phyloP scores from a whole-genome alignment of 805 yeast genomes.

The Zygosaccharomyces lentus region DNA sequence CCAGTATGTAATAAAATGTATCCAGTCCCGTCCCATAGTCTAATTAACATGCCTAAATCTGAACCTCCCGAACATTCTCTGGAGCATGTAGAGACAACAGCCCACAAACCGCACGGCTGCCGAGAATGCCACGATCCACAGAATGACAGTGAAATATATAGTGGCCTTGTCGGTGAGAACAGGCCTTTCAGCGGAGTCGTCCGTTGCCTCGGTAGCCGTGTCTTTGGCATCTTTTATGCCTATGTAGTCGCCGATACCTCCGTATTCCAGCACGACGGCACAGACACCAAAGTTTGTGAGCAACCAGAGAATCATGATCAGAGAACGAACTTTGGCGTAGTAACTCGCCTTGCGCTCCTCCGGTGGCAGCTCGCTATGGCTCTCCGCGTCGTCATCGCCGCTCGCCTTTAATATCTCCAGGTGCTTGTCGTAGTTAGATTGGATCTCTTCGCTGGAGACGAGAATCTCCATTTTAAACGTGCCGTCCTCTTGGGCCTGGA shows the following conservation, averaged over 20 bases:
- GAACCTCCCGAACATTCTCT: slow-evolving; percentile 31
- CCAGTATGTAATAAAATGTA: neutral
- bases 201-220: slow-evolving; percentile 15
- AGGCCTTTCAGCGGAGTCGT: slow-evolving; percentile 16
- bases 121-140: slow-evolving; percentile 91
- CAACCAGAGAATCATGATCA: slow-evolving; percentile 88
- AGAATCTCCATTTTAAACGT: slow-evolving; percentile 69
- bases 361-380: slow-evolving; percentile 33
- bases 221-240: slow-evolving; percentile 21
- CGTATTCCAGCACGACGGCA: slow-evolving; percentile 79
- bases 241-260: slow-evolving; percentile 56
- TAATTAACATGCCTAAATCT: slow-evolving; percentile 5
- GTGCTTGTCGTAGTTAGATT: slow-evolving; percentile 63
- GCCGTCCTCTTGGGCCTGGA: slow-evolving; percentile 63
- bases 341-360: slow-evolving; percentile 68
- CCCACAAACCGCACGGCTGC: slow-evolving; percentile 83
- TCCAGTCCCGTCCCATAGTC: neutral
- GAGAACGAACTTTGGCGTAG: slow-evolving; percentile 84
- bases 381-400: slow-evolving; percentile 37
- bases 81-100: slow-evolving; percentile 53
- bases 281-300: slow-evolving; percentile 76
- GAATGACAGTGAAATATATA: slow-evolving; percentile 72
- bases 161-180: slow-evolving; percentile 45
- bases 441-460: slow-evolving; percentile 70
- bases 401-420: slow-evolving; percentile 50